Percentiles rank a stretch among this genome's conserved stretches.
Evolutionary conservation across 2,329 filamentous ascomycete genomes (phyloP).

Genomic region (Penicillium glabrum): DNA sequence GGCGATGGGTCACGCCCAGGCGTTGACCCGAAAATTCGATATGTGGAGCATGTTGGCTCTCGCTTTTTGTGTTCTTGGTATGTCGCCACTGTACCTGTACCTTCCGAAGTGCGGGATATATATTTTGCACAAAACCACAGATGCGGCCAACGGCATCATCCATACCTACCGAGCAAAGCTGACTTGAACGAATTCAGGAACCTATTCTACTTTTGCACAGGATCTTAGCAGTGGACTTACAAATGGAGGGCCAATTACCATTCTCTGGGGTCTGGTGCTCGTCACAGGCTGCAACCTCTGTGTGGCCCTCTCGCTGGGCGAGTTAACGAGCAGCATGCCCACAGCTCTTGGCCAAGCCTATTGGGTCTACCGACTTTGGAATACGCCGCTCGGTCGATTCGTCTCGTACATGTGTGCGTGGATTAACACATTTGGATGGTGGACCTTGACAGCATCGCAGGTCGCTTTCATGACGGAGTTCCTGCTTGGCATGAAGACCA

Average conservation of each 20-base stretch:
- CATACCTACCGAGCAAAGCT: not conserved
- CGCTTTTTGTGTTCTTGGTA: slow-evolving; percentile 56
- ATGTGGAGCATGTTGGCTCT: slow-evolving; percentile 59
- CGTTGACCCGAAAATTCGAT: slow-evolving; percentile 51
- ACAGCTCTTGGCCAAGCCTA: slow-evolving; percentile 61
- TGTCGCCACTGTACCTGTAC: not conserved
- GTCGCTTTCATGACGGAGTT: slow-evolving; percentile 61
- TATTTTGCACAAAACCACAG: too few relatives aligned
- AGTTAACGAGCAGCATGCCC: slow-evolving; percentile 60
- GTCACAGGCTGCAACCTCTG: slow-evolving; percentile 55
- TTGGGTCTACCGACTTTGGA: slow-evolving; percentile 52
- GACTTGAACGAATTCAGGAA: slow-evolving; percentile 32
- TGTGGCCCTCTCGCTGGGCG: slow-evolving; percentile 56
- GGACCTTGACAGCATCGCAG: slow-evolving; percentile 56
- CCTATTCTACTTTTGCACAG: slow-evolving; percentile 60
- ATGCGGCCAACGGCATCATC: not conserved
- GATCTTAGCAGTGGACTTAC: slow-evolving; percentile 52
- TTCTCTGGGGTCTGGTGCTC: slow-evolving; percentile 57
- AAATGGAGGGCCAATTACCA: slow-evolving; percentile 56
- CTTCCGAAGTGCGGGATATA: not conserved
- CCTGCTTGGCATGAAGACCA: slow-evolving; percentile 56
- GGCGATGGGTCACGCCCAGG: slow-evolving; percentile 45
- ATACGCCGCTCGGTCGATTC: slow-evolving; percentile 47
- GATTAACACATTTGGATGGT: slow-evolving; percentile 63
- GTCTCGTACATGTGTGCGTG: slow-evolving; percentile 59